Percentiles rank a stretch among this genome's conserved stretches.
These are phyloP conservation scores for Passiflora organensis DNA, from an alignment of 345 rosid species.

Conservation along the genomic window DNA sequence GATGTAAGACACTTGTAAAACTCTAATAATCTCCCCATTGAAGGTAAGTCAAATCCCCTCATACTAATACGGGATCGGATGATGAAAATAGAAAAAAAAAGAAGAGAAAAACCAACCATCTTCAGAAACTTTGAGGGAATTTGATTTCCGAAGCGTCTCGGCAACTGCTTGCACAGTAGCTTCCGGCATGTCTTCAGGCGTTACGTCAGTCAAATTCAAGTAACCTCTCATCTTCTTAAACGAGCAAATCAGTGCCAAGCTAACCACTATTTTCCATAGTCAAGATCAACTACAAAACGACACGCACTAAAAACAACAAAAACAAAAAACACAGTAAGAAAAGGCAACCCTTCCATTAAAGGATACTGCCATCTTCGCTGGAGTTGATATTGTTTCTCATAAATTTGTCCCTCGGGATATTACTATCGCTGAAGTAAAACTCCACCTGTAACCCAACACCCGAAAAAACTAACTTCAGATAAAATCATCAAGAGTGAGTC, in stretches of 20 bases:
- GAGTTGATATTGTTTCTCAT: conserved; percentile 54
- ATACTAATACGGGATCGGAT: not conserved
- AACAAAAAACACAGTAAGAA: not conserved
- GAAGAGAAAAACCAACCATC: conserved; percentile 51
- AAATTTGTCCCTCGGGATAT: conserved; percentile 76
- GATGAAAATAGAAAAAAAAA: not conserved
- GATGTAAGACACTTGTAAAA: not conserved
- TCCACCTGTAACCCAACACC: conserved; percentile 53
- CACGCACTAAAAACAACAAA: conserved; percentile 1
- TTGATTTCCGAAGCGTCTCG: conserved; percentile 63
- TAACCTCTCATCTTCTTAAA: conserved; percentile 83
- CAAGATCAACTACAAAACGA: conserved; percentile 25
- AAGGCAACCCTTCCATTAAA: too few relatives aligned
- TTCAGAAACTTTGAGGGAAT: conserved; percentile 71
- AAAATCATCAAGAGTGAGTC: not conserved
- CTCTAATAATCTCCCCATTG: not conserved
- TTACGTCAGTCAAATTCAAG: conserved; percentile 56
- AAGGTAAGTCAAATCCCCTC: not conserved
- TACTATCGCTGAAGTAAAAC: conserved; percentile 94
- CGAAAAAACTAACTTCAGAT: not conserved
- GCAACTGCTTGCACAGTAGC: conserved; percentile 74
- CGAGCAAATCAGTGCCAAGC: conserved; percentile 83
- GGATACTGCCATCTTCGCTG: conserved; percentile 82
- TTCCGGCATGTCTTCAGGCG: conserved; percentile 71
- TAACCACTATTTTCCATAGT: conserved; percentile 61